Percentiles rank a stretch among this genome's conserved stretches.
Conservation (phyloP, 2,329 filamentous ascomycete genomes). For the Rachicladosporium sp. region DNA sequence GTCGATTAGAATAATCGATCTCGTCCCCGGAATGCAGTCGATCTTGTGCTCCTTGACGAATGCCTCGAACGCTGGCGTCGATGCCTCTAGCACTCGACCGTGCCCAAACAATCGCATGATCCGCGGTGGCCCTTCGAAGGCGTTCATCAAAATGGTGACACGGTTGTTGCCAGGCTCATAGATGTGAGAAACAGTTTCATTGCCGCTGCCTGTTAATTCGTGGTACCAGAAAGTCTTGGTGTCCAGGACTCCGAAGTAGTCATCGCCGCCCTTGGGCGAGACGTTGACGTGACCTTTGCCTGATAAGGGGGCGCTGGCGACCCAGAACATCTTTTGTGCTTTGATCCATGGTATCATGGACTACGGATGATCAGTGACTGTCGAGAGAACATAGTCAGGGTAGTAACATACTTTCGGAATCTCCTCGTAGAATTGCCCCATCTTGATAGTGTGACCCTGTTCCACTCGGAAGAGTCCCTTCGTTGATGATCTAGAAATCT, state of each 20-base stretch:
- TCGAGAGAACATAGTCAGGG: conserved; percentile 20
- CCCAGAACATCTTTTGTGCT: conserved; percentile 33
- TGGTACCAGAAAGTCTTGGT: conserved; percentile 33
- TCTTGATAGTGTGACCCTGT: neutral
- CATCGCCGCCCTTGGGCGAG: conserved; percentile 32
- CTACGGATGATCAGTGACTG: conserved; percentile 6
- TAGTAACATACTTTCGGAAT: conserved; percentile 3
- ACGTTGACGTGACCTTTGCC: conserved; percentile 32
- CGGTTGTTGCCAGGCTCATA: conserved; percentile 30
- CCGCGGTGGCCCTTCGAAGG: conserved; percentile 29
- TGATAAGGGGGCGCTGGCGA: conserved; percentile 31
- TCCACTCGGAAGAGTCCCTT: too few relatives aligned
- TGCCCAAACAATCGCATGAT: conserved; percentile 33
- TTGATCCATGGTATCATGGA: conserved; percentile 30
- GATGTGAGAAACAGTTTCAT: conserved; percentile 33
- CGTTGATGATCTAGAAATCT: too few relatives aligned
- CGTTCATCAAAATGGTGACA: conserved; percentile 31
- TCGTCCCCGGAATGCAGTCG: conserved; percentile 24
- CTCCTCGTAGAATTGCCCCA: conserved; percentile 6
- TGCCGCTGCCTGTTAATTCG: conserved; percentile 30
- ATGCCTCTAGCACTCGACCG: conserved; percentile 27
- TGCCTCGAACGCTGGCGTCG: conserved; percentile 18
- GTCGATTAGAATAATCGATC: conserved; percentile 30
- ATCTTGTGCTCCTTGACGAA: conserved; percentile 26
- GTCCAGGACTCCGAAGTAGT: conserved; percentile 29